These are phyloP conservation scores for Myochromella boudieri DNA, from an alignment of 768 basidiomycete genomes.

Conservation along the genomic window DNA sequence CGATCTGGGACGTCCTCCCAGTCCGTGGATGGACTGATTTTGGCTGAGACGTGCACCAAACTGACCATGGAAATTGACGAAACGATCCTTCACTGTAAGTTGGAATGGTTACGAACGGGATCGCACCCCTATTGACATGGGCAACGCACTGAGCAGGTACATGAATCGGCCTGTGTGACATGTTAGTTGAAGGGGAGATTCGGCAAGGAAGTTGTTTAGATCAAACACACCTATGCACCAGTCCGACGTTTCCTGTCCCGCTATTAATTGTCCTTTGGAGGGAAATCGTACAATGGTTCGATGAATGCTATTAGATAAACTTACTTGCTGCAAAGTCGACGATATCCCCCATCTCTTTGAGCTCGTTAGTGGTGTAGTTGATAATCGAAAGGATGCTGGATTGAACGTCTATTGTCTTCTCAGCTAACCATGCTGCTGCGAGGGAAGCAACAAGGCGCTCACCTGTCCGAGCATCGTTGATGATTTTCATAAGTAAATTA, in stretches of 20 bases:
- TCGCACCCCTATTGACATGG: too few relatives aligned
- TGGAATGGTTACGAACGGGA: background rate
- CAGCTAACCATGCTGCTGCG: background rate
- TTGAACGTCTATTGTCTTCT: conserved; percentile 11
- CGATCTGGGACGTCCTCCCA: conserved; percentile 23
- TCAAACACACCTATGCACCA: conserved; percentile 12
- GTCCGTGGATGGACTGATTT: conserved; percentile 28
- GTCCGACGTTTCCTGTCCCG: background rate
- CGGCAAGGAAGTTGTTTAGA: background rate
- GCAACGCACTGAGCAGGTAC: conserved; percentile 7
- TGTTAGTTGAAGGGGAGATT: background rate
- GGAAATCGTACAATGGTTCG: background rate
- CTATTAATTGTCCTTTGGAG: background rate
- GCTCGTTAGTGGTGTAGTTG: background rate
- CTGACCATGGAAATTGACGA: conserved; percentile 44
- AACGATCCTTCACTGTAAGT: conserved; percentile 20
- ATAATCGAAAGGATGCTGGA: conserved; percentile 3
- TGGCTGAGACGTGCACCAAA: conserved; percentile 39
- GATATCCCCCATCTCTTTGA: conserved; percentile 15
- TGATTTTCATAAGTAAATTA: conserved; percentile 3
- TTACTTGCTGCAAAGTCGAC: conserved; percentile 10
- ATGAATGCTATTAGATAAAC: background rate
- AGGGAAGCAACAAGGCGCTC: background rate
- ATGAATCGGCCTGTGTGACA: conserved; percentile 16
- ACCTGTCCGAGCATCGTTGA: conserved; percentile 12